A percentile compares a stretch with the other conserved stretches of the same genome.
Evolutionary conservation across 768 basidiomycete genomes (phyloP).

Genomic region (Phlebiopsis flavidoalba): DNA sequence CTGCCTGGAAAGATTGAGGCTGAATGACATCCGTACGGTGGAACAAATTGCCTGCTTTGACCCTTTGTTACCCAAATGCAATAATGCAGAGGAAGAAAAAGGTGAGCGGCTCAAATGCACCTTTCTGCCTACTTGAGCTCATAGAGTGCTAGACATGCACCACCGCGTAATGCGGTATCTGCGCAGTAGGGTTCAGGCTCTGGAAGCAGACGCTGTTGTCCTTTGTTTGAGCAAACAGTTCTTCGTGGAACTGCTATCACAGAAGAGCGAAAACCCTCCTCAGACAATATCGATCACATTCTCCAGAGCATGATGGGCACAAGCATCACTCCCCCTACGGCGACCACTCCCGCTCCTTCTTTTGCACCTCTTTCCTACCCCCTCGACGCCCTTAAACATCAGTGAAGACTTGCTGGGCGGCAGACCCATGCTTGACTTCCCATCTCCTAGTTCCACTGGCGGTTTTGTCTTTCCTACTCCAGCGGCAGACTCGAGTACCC

Average conservation of each 20-base stretch:
- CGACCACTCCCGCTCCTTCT: background rate
- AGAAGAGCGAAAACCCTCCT: constrained; percentile 30
- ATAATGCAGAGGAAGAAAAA: constrained; percentile 32
- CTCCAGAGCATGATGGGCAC: constrained; percentile 36
- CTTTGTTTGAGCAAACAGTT: constrained; percentile 33
- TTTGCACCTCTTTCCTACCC: background rate
- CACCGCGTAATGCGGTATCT: constrained; percentile 35
- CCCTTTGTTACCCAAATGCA: constrained; percentile 29
- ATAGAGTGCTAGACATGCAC: constrained; percentile 26
- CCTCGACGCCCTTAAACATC: background rate
- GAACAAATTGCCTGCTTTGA: constrained; percentile 29
- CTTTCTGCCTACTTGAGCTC: background rate
- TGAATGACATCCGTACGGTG: constrained; percentile 32
- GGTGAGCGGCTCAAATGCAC: constrained; percentile 24
- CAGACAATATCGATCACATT: constrained; percentile 33
- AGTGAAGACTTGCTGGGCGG: background rate
- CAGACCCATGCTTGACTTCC: background rate
- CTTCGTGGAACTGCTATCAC: constrained; percentile 32
- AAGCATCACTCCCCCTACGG: background rate
- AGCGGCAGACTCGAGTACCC: constrained; percentile 1
- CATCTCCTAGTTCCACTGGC: background rate
- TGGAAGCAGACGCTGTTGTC: constrained; percentile 48
- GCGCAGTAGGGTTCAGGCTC: constrained; percentile 29
- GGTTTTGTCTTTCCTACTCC: background rate
- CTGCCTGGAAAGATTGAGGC: constrained; percentile 28